Percentiles rank a stretch among this genome's conserved stretches.
phyloP scores from a whole-genome alignment of 2,329 filamentous ascomycete species.

The Stachybotrys chartarum region DNA sequence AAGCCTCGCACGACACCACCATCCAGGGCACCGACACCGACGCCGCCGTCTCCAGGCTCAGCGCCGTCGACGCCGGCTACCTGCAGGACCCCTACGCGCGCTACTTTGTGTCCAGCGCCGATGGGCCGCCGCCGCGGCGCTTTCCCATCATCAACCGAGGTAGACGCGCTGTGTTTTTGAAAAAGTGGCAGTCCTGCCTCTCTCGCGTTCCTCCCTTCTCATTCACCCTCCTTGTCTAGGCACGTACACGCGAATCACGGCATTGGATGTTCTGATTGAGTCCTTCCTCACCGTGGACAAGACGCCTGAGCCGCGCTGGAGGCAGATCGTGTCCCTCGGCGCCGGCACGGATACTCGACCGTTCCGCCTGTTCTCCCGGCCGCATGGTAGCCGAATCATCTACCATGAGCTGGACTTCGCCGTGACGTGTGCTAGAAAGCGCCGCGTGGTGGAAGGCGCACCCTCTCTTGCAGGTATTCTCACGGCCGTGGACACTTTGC shows the following conservation, averaged over 20 bases:
- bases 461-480: conserved; percentile 33
- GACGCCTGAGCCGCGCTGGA: conserved; percentile 17
- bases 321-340: conserved; percentile 86
- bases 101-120: conserved; percentile 51
- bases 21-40: conserved; percentile 90
- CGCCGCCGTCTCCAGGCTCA: conserved; percentile 80
- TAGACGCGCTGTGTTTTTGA: conserved; percentile 21
- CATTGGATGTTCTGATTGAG: conserved; percentile 70
- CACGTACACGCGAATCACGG: conserved; percentile 84
- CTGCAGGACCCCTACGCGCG: conserved; percentile 73
- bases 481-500: conserved; percentile 17
- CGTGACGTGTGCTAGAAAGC: conserved; percentile 62
- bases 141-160: conserved; percentile 94
- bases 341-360: conserved; percentile 90
- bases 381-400: conserved; percentile 37
- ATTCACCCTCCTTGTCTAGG: conserved; percentile 40
- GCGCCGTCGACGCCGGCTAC: conserved; percentile 81
- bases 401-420: conserved; percentile 96
- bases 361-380: conserved; percentile 60
- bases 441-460: conserved; percentile 42
- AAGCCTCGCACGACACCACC: conserved; percentile 56
- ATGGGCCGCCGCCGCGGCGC: conserved; percentile 49
- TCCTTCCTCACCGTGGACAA: conserved; percentile 50
- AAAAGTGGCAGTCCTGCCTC: background rate
- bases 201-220: background rate